Base-by-base conservation (phyloP, 805 yeast genomes). In the Schwanniomyces occidentalis region DNA sequence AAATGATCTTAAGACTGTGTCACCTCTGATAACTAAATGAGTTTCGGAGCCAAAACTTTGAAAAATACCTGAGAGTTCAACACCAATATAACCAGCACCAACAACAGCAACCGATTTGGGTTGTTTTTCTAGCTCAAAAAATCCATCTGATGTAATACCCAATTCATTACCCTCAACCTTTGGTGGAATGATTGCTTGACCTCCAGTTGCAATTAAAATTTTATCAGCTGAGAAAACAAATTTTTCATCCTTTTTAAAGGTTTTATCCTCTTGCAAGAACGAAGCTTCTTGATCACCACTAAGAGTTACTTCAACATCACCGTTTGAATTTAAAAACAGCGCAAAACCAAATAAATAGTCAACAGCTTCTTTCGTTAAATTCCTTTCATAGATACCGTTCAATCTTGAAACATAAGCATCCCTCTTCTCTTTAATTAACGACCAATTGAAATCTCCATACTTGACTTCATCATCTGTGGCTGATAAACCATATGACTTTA, bases 31-130 rank as follows among this genome's bases (percentile, higher is more conserved):
- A 41, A 91, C 76, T 61, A 93, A 60, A 58, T 86, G 91, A 30
- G 95, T 83, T 47, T 91, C 88, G 10, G 91, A 58, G 12, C 95
- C 95, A 42, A 93, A 73, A 16, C 88, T 88, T 46, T 85, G 75
- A 78, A 93, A 91, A 28, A 93, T 89, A 44, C 99, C 99, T 5
- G 97, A 85, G 33, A 93, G 75, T 69, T 93, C 99, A 30, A 89
- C 84, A 38, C 96, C 98, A 58, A 93, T 93, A 67, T 93, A 93
- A 27, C 99, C 99, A 24, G 96, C 96, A 50, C 99, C 99, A 8
- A 93, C 96, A 42, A 93, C 74, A 2, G 95, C 98, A 18, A 91
- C 98, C 31, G 81, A 75, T 63, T 88, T 82, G 33, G 99, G 99
- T 65, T 90, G 97, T 31, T 65, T 54, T 41, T 76, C 82, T 46